Conservation (phyloP, 2,329 filamentous ascomycete species). For the Ophiocordyceps australis region DNA sequence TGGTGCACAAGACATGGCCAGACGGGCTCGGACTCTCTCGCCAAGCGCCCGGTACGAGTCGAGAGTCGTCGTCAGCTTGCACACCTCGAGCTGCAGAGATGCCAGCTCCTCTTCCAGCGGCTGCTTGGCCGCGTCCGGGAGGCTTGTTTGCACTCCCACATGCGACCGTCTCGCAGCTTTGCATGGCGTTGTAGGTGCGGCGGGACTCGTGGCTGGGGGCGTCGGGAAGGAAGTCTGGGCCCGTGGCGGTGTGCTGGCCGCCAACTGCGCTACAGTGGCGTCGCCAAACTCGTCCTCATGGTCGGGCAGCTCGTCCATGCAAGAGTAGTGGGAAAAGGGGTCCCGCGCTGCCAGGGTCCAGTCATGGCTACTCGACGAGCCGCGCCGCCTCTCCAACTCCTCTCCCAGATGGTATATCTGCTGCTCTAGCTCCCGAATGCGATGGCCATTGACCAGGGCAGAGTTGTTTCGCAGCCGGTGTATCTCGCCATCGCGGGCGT, state of each 20-base stretch:
- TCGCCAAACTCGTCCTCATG: slow-evolving; percentile 25
- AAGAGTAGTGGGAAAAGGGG: slow-evolving; percentile 13
- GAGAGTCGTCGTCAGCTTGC: slow-evolving; percentile 26
- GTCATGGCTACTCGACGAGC: slow-evolving; percentile 17
- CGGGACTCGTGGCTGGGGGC: slow-evolving; percentile 35
- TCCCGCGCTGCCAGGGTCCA: slow-evolving; percentile 33
- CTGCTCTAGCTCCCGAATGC: slow-evolving; percentile 21
- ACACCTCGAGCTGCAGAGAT: slow-evolving; percentile 27
- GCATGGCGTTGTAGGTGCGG: slow-evolving; percentile 17
- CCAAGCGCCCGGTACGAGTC: slow-evolving; percentile 26
- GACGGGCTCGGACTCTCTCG: slow-evolving; percentile 15
- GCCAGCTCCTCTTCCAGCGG: slow-evolving; percentile 25
- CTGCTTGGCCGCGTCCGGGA: slow-evolving; percentile 23
- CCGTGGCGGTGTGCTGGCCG: slow-evolving; percentile 30
- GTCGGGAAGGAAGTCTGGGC: slow-evolving; percentile 30
- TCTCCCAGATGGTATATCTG: slow-evolving; percentile 17
- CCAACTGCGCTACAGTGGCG: slow-evolving; percentile 28
- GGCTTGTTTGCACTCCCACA: slow-evolving; percentile 18
- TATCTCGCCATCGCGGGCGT: slow-evolving; percentile 32
- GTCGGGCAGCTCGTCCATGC: slow-evolving; percentile 12
- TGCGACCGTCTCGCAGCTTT: slow-evolving; percentile 10
- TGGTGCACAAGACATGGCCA: too few species aligned
- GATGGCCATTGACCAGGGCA: slow-evolving; percentile 25
- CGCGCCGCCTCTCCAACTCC: slow-evolving; percentile 10
- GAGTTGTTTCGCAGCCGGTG: slow-evolving; percentile 31